phyloP scores from a whole-genome alignment of 129 eudicot genomes.

The Calendula officinalis region DNA sequence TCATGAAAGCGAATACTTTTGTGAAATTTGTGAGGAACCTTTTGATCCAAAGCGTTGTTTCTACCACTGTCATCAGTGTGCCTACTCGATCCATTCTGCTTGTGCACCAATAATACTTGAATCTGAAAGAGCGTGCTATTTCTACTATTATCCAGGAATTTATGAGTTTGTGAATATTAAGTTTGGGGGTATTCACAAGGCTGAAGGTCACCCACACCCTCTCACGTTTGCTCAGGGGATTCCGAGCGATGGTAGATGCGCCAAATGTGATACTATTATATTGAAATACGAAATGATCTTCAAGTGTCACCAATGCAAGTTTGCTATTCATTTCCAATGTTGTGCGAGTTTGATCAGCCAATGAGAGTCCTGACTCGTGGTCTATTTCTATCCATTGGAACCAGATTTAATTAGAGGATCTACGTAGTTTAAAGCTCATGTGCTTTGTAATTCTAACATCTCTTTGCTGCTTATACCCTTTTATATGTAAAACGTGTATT shows the following conservation, averaged over 20 bases:
- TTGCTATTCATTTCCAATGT: neutral
- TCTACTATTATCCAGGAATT: neutral
- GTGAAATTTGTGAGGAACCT: too few species aligned
- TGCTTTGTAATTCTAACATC: too few species aligned
- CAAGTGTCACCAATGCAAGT: neutral
- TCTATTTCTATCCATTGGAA: too few species aligned
- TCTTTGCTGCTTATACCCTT: too few species aligned
- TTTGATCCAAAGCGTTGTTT: neutral
- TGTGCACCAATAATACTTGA: neutral
- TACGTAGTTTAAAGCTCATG: too few species aligned
- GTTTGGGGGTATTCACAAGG: neutral
- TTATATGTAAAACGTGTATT: too few species aligned
- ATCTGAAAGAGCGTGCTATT: neutral
- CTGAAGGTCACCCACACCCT: neutral
- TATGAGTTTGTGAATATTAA: neutral
- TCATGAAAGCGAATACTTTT: neutral
- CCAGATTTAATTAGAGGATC: too few species aligned
- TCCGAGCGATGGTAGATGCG: neutral
- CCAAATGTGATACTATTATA: neutral
- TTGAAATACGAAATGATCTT: neutral
- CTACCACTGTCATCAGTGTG: neutral
- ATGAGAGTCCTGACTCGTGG: too few species aligned
- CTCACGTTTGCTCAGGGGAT: neutral
- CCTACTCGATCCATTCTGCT: neutral
- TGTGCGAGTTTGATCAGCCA: too few species aligned